Evolutionary conservation across 2,329 filamentous ascomycete species (phyloP).

Genomic region (Apiospora sp.): DNA sequence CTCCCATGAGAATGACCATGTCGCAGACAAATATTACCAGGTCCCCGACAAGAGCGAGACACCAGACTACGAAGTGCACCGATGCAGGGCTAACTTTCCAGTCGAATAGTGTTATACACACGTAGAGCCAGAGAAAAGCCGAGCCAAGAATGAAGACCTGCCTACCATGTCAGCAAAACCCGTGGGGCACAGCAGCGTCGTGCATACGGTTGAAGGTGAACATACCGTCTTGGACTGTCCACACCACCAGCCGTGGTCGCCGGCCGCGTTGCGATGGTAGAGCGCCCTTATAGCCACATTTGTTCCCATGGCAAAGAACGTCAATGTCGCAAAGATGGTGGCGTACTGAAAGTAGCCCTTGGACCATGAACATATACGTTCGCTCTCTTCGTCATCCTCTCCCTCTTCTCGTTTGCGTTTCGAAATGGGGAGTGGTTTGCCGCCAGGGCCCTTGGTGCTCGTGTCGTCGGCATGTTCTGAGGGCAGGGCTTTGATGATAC

Average conservation of each 20-base stretch:
- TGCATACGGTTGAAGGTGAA: conserved; percentile 21
- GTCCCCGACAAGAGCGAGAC: conserved; percentile 76
- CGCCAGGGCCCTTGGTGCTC: conserved; percentile 77
- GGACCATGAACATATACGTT: conserved; percentile 50
- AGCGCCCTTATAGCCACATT: conserved; percentile 80
- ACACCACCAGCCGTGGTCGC: conserved; percentile 43
- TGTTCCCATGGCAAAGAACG: conserved; percentile 78
- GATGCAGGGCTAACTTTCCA: conserved; percentile 81
- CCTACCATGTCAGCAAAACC: conserved; percentile 17
- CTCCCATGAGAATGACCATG: conserved; percentile 70
- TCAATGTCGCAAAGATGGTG: conserved; percentile 73
- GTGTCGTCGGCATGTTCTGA: conserved; percentile 56
- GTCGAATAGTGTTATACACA: conserved; percentile 87
- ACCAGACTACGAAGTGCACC: conserved; percentile 84
- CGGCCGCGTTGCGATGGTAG: conserved; percentile 50
- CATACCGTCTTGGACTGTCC: conserved; percentile 44
- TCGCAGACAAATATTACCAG: conserved; percentile 74
- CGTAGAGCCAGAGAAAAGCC: conserved; percentile 86
- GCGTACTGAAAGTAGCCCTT: conserved; percentile 75
- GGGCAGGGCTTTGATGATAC: conserved; percentile 59
- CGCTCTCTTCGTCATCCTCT: conserved; percentile 46
- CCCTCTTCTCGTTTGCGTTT: conserved; percentile 63
- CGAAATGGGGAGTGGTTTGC: conserved; percentile 80
- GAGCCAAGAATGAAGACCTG: conserved; percentile 87
- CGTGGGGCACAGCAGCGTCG: neutral